Conservation (phyloP, 129 eudicot genomes). For the Pulicaria dysenterica region DNA sequence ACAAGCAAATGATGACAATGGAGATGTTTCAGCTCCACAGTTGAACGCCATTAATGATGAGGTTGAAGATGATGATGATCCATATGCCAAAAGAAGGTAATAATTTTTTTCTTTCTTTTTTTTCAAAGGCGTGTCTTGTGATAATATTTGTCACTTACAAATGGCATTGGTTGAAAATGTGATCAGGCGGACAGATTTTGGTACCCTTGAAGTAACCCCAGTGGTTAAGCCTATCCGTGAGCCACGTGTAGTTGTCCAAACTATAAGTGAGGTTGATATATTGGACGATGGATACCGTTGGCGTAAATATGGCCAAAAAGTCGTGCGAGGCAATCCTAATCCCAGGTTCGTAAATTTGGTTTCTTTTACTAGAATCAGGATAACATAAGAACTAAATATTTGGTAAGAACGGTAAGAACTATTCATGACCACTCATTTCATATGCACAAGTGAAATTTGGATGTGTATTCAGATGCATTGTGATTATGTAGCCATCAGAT, state of each 20-base stretch:
- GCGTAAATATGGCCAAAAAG: conserved; percentile 91
- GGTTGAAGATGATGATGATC: conserved; percentile 53
- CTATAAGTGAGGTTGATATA: conserved; percentile 83
- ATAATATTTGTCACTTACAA: not conserved
- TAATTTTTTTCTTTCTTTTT: too few relatives aligned
- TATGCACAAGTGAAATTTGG: too few relatives aligned
- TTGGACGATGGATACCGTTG: conserved; percentile 87
- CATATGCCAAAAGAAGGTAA: conserved; percentile 64
- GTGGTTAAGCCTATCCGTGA: conserved; percentile 19
- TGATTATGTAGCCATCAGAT: too few relatives aligned
- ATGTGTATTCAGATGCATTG: too few relatives aligned
- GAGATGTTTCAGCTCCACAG: conserved; percentile 38
- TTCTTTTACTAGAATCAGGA: too few relatives aligned
- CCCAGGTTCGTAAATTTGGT: conserved; percentile 55
- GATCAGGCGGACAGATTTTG: conserved; percentile 47
- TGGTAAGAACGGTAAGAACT: too few relatives aligned
- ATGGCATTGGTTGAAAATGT: not conserved
- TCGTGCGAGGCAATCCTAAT: conserved; percentile 83
- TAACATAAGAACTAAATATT: too few relatives aligned
- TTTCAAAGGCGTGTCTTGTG: not conserved
- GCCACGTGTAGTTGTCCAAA: conserved; percentile 80
- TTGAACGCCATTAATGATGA: conserved; percentile 51
- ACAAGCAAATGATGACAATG: not conserved
- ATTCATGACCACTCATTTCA: too few relatives aligned
- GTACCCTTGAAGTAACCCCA: not conserved